Conservation (phyloP, 495 filamentous ascomycete genomes). For the Tuber melanosporum region DNA sequence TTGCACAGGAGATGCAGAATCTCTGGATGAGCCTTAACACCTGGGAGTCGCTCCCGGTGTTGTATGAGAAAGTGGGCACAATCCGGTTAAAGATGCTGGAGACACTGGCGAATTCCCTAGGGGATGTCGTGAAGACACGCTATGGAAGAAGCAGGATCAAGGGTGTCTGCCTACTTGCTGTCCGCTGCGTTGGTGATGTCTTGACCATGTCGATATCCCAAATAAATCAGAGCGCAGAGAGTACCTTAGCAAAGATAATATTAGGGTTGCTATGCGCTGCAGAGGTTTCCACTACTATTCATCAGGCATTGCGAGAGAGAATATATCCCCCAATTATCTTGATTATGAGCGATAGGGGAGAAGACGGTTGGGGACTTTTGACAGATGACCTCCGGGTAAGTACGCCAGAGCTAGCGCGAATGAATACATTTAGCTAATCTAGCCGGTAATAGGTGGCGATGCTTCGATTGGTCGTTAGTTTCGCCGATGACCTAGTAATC, state of each 20-base stretch:
- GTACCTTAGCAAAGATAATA: slow-evolving; percentile 28
- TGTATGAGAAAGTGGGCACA: slow-evolving; percentile 19
- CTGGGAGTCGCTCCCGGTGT: slow-evolving; percentile 36
- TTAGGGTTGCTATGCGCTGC: slow-evolving; percentile 26
- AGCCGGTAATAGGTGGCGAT: slow-evolving; percentile 18
- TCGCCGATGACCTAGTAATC: slow-evolving; percentile 17
- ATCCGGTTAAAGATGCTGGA: slow-evolving; percentile 30
- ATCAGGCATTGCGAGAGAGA: slow-evolving; percentile 27
- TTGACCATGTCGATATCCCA: slow-evolving; percentile 17
- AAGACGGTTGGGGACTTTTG: slow-evolving; percentile 18
- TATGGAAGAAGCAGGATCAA: slow-evolving; percentile 32
- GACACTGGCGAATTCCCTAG: slow-evolving; percentile 26
- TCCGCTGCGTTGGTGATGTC: slow-evolving; percentile 28
- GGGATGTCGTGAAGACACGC: slow-evolving; percentile 18
- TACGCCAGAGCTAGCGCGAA: not conserved
- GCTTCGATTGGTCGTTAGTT: slow-evolving; percentile 22
- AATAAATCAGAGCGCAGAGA: slow-evolving; percentile 18
- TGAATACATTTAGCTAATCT: slow-evolving; percentile 7
- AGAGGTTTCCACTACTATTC: slow-evolving; percentile 15
- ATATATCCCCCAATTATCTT: slow-evolving; percentile 21
- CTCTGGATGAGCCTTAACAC: slow-evolving; percentile 31
- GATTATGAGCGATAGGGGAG: slow-evolving; percentile 22
- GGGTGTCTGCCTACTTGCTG: slow-evolving; percentile 31
- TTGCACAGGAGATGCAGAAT: slow-evolving; percentile 32
- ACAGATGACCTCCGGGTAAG: slow-evolving; percentile 31